phyloP scores from a whole-genome alignment of 148 eudicot genomes.

The Arbutus unedo region DNA sequence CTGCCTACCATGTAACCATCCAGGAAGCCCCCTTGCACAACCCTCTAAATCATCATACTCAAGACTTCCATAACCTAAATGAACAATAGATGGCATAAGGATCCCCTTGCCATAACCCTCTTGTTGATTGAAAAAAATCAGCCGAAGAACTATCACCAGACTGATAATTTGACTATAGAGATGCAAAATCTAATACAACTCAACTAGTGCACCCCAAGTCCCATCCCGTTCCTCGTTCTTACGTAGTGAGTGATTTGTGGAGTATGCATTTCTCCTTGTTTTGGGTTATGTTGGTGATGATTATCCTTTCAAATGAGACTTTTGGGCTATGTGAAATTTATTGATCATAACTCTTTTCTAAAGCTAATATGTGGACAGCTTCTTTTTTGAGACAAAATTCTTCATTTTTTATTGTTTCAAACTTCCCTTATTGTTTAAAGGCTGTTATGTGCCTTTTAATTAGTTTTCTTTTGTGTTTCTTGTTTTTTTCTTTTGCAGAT shows the following conservation, averaged over 20 bases:
- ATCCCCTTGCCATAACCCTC: no score
- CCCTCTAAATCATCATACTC: no score
- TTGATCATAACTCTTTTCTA: not conserved
- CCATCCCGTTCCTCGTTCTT: not conserved
- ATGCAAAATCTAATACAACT: no score
- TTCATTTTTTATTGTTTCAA: not conserved
- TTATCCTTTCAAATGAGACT: not conserved
- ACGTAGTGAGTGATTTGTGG: not conserved
- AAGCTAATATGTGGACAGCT: not conserved
- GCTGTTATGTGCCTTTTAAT: constrained; percentile 2
- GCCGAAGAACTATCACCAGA: no score
- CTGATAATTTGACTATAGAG: no score
- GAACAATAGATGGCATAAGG: no score
- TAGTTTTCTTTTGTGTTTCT: not conserved
- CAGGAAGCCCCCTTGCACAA: no score
- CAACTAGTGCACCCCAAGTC: no score
- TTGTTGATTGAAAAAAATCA: no score
- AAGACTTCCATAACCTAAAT: no score
- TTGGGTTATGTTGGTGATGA: constrained; percentile 4
- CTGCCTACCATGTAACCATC: no score
- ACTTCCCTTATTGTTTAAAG: not conserved
- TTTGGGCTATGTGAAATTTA: not conserved
- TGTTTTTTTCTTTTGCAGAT: constrained; percentile 43
- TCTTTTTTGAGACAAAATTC: not conserved
- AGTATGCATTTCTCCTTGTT: not conserved